Base-by-base conservation (phyloP, 2,329 filamentous ascomycete species). In the Aspergillus transmontanensis region DNA sequence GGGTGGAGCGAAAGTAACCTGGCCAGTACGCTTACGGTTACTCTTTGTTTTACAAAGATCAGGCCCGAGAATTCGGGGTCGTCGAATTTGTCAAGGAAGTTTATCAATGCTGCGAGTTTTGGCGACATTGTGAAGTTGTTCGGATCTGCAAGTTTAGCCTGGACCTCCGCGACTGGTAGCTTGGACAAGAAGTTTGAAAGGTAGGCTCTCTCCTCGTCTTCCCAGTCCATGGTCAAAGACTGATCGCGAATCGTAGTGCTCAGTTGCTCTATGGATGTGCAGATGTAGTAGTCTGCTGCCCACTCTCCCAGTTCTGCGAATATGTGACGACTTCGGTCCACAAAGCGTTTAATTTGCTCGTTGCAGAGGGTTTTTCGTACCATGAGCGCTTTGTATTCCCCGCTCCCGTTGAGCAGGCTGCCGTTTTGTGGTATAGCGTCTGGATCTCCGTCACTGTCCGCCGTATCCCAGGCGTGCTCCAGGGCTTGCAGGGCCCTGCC, bases 251-350 rank as follows among this genome's bases (percentile, higher is more conserved):
- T 58, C 3, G 64, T 67, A 16, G 57, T 58, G 11, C 53, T 68
- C 12, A 81, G 70, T 54, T 76, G 76, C 54, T 71, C 74, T 11
- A 87, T 78, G 4, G 84, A 82, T 43, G 79, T 79, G 58, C 76
- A 76, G 28, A 93, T 85, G 71, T 89, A 93, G 57, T 84, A 85
- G 56, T 93, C 88, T 0, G 85, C 84, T 1, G 89, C 89, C 89
- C 90, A 94, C 1, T 80, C 67, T 0, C 91, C 91, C 4, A 93
- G 81, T 53, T 90, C 84, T 3, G 72, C 68, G 26, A 80, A 80
- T 1, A 93, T 81, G 16, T 83, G 81, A 1, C 66, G 54, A 14
- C 84, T 81, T 36, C 84, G 86, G 2, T 79, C 78, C 50, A 80
- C 79, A 9, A 93, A 82, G 0, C 79, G 78, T 59, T 79, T 83